phyloP scores from a whole-genome alignment of 1,284 basidiomycete genomes.

The Bondarzewia mesenterica region DNA sequence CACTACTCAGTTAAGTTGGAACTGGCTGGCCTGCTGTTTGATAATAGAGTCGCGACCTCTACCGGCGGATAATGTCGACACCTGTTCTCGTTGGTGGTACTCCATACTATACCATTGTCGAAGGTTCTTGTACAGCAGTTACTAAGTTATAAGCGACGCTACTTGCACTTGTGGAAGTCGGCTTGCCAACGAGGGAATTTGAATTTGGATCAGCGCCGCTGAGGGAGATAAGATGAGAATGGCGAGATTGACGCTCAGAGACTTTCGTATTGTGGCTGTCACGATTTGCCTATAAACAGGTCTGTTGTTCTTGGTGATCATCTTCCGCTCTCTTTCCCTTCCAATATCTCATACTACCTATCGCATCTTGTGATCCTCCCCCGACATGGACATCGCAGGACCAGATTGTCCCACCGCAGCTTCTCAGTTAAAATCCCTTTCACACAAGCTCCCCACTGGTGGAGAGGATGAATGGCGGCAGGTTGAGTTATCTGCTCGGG shows the following conservation, averaged over 20 bases:
- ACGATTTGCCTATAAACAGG: background rate
- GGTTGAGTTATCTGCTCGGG: constrained; percentile 42
- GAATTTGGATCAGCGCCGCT: background rate
- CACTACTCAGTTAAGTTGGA: too few relatives aligned
- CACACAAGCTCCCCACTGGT: constrained; percentile 24
- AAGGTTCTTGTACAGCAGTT: background rate
- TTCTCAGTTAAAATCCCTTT: constrained; percentile 23
- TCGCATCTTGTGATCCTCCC: too few relatives aligned
- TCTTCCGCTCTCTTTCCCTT: too few relatives aligned
- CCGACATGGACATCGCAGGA: background rate
- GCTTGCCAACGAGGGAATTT: background rate
- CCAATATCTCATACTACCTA: too few relatives aligned
- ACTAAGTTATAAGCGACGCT: background rate
- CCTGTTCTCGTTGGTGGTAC: too few relatives aligned
- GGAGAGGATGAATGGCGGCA: constrained; percentile 38
- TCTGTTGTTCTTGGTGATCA: background rate
- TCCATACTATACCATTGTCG: too few relatives aligned
- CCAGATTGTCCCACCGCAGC: constrained; percentile 12
- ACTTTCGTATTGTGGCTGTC: too few relatives aligned
- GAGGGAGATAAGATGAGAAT: background rate
- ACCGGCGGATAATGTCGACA: too few relatives aligned
- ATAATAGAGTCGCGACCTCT: too few relatives aligned
- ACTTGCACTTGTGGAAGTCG: too few relatives aligned
- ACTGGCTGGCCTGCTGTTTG: too few relatives aligned
- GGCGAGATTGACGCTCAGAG: background rate